These are phyloP conservation scores for Talaromyces albobiverticillius DNA, from an alignment of 2,329 filamentous ascomycete genomes.

Conservation along the genomic window DNA sequence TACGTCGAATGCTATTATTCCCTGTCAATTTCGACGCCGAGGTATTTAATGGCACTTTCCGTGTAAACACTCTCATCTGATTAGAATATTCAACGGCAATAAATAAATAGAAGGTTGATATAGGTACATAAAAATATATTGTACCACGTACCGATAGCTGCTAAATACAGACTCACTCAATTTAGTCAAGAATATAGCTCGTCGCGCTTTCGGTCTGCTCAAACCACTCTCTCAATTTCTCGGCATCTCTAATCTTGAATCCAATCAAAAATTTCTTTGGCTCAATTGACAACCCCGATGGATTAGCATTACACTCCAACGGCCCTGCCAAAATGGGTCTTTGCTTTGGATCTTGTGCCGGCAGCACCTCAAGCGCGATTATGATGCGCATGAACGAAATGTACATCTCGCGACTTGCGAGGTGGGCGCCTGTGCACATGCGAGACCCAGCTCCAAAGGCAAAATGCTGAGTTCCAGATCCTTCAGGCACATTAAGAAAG, in stretches of 20 bases:
- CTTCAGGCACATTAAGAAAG: slow-evolving; percentile 56
- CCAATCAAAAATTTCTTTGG: slow-evolving; percentile 62
- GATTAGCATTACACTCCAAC: slow-evolving; percentile 55
- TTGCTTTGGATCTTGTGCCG: slow-evolving; percentile 46
- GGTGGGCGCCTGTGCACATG: slow-evolving; percentile 62
- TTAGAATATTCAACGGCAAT: too few relatives aligned
- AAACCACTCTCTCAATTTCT: slow-evolving; percentile 52
- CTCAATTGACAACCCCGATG: slow-evolving; percentile 59
- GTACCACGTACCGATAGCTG: too few relatives aligned
- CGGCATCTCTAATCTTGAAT: slow-evolving; percentile 48
- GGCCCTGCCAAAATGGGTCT: slow-evolving; percentile 53
- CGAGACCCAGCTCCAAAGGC: slow-evolving; percentile 61
- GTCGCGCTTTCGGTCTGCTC: slow-evolving; percentile 39
- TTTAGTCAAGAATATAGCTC: not conserved
- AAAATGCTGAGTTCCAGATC: slow-evolving; percentile 58
- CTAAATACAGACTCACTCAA: too few relatives aligned
- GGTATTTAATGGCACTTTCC: too few relatives aligned
- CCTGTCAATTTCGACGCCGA: too few relatives aligned
- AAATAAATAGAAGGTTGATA: too few relatives aligned
- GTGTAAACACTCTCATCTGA: too few relatives aligned
- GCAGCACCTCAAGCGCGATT: slow-evolving; percentile 55
- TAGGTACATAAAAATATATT: too few relatives aligned
- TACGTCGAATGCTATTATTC: too few relatives aligned
- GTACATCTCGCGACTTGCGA: slow-evolving; percentile 63
- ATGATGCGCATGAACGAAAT: slow-evolving; percentile 59